Percentiles rank a stretch among this genome's conserved stretches.
phyloP scores from a whole-genome alignment of 1,284 basidiomycete species.

The Mixia osmundae region DNA sequence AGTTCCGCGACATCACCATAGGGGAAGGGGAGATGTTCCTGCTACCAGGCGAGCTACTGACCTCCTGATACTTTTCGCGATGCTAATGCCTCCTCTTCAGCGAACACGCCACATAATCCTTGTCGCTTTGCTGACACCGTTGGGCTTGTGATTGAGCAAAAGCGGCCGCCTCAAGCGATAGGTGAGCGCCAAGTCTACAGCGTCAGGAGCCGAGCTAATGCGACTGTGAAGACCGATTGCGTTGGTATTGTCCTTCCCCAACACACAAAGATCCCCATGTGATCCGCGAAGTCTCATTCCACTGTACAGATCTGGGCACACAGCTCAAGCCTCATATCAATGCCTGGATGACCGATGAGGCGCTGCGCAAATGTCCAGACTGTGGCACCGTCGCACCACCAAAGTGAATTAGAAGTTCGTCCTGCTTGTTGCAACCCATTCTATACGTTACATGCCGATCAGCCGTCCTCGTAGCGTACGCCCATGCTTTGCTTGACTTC shows the following conservation, averaged over 20 bases:
- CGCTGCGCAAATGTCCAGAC: slow-evolving; percentile 1
- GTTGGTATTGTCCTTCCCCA: slow-evolving; percentile 72
- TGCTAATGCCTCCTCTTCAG: slow-evolving; percentile 25
- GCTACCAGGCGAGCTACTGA: slow-evolving; percentile 41
- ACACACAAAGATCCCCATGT: slow-evolving; percentile 47
- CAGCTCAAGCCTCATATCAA: slow-evolving; percentile 83
- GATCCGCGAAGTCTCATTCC: slow-evolving; percentile 66
- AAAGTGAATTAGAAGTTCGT: too few species aligned
- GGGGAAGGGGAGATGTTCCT: slow-evolving; percentile 92
- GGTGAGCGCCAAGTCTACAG: slow-evolving; percentile 5
- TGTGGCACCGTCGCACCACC: slow-evolving; percentile 1
- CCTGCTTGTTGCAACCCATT: too few species aligned
- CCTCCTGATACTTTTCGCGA: neutral
- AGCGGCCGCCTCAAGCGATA: slow-evolving; percentile 34
- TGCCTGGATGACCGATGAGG: slow-evolving; percentile 5
- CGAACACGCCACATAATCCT: slow-evolving; percentile 86
- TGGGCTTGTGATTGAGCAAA: slow-evolving; percentile 83
- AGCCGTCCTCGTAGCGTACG: too few species aligned
- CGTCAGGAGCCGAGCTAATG: neutral
- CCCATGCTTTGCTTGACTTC: too few species aligned
- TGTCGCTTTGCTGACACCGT: slow-evolving; percentile 74
- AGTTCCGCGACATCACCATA: slow-evolving; percentile 66
- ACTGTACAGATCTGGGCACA: slow-evolving; percentile 72
- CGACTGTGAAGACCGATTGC: slow-evolving; percentile 46
- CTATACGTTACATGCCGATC: too few species aligned